Evolutionary conservation across 768 basidiomycete species (phyloP), one percentile per base, ranked within the genome.

Genomic region (Melanogaster broomeanus): DNA sequence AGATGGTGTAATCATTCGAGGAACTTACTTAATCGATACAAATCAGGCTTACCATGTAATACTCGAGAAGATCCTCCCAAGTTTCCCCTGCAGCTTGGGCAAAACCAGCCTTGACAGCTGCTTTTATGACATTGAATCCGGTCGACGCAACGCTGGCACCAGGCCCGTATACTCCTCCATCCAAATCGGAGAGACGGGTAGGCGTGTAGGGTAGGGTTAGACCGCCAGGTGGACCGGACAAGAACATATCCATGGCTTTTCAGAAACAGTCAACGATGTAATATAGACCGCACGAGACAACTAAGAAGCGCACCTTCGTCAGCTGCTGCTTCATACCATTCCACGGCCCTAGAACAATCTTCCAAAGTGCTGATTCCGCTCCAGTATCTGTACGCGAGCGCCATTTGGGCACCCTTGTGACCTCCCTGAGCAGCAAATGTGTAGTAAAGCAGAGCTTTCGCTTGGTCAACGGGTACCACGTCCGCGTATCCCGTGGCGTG

Each of bases 81-180:
- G 91, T 95, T 67, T 97, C 95, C 19, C 95, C 95, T 1, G 93
- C 90, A 4, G 87, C 87, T 31, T 84, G 83, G 27, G 93, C 87
- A 28, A 86, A 69, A 16, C 87, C 90, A 21, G 95, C 93, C 66
- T 88, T 87, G 58, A 96, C 87, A 15, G 88, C 87, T 13, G 93
- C 82, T 48, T 84, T 77, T 31, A 82, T 75, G 2, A 80, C 76
- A 61, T 89, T 91, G 19, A 81, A 51, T 2, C 91, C 92, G 0
- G 93, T 93, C 0, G 92, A 95, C 8, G 93, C 92, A 44, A 93
- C 91, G 51, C 93, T 95, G 3, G 96, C 93, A 42, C 96, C 94
- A 15, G 90, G 89, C 3, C 97, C 97, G 64, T 88, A 98, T n/a
- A 91, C 83, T 6, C 97, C 97, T 15, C 96, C 97, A 9, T 77